Base-by-base conservation (phyloP, 1,139 yeast species). In the Debaryomyces psychrophilus region DNA sequence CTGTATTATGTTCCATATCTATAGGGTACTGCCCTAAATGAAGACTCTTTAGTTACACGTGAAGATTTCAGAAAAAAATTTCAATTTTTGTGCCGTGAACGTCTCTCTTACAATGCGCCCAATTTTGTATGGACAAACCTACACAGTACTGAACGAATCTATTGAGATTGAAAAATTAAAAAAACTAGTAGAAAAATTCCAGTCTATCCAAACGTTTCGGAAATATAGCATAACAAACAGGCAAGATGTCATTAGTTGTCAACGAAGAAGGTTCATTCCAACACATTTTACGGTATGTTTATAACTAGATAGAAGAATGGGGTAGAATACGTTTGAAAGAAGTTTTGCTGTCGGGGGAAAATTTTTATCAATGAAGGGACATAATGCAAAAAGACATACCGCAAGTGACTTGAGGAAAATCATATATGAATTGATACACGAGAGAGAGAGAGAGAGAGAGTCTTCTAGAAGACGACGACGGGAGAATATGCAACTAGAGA, bases 191-290 rank as follows among this genome's bases (percentile, higher is more conserved):
- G 33, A 43, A 37, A 42, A 41, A 27, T 23, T 29, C 18, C 18
- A 27, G 4, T 23, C 9, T 26, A 17, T 37, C 36, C 14, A 23
- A 35, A 18, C 29, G 44, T 31, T 37, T 33, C 22, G 35, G 23
- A 38, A 44, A 44, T 31, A 47, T 42, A 47, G 42, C 45, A 46
- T 38, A 44, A 35, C 55, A 58, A 58, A 59, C 58, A 64, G 61
- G 69, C 79, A 83, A 78, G 71, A 87, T 87, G 96, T 86, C 95
- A 77, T 87, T 92, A 87, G 97, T 90, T 81, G 95, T 92, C 80
- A 95, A 89, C 81, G 98, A 93, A 84, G 87, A 89, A 83, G 96
- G 96, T 80, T 88, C 95, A 76, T 93, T 95, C 96, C 99, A 95
- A 84, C 99, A 95, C 95, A 93, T 93, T 83, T 90, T 93, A 83